Conservation (phyloP, 1,139 yeast species). For the Yamadazyma atmosphaerica region DNA sequence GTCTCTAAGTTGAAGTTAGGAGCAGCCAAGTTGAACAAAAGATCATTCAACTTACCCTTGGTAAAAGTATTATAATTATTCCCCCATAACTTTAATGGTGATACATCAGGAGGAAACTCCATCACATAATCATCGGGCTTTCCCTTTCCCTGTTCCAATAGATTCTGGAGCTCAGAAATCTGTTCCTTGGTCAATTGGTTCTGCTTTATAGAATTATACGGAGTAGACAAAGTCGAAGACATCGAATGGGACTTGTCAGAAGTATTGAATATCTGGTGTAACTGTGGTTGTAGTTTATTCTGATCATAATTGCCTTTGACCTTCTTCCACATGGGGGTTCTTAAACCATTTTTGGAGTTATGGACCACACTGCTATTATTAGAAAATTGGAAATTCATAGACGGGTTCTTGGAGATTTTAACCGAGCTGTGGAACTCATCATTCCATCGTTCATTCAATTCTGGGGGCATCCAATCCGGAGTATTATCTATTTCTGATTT, state of each 20-base stretch:
- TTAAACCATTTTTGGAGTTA: constrained; percentile 24
- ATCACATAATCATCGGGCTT: constrained; percentile 14
- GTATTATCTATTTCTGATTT: constrained; percentile 22
- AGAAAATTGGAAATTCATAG: constrained; percentile 23
- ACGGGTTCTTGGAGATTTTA: constrained; percentile 24
- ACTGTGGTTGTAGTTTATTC: constrained; percentile 29
- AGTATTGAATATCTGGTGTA: constrained; percentile 33
- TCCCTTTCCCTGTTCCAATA: constrained; percentile 19
- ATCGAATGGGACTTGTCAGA: constrained; percentile 23
- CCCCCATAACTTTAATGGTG: constrained; percentile 43
- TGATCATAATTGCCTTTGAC: constrained; percentile 30
- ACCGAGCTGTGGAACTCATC: constrained; percentile 29
- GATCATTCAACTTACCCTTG: constrained; percentile 34
- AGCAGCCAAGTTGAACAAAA: constrained; percentile 29
- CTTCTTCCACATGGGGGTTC: constrained; percentile 42
- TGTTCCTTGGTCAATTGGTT: constrained; percentile 23
- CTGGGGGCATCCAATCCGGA: constrained; percentile 50
- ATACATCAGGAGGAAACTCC: constrained; percentile 16
- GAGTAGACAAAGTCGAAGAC: constrained; percentile 41
- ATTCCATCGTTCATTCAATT: constrained; percentile 38
- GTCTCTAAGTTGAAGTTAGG: constrained; percentile 9
- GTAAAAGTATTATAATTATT: constrained; percentile 45
- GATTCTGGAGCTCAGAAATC: constrained; percentile 22
- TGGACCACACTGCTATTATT: constrained; percentile 37
- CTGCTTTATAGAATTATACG: constrained; percentile 18